Evolutionary conservation across 257 asterid genomes (phyloP).

Genomic region (Handroanthus guayacan): DNA sequence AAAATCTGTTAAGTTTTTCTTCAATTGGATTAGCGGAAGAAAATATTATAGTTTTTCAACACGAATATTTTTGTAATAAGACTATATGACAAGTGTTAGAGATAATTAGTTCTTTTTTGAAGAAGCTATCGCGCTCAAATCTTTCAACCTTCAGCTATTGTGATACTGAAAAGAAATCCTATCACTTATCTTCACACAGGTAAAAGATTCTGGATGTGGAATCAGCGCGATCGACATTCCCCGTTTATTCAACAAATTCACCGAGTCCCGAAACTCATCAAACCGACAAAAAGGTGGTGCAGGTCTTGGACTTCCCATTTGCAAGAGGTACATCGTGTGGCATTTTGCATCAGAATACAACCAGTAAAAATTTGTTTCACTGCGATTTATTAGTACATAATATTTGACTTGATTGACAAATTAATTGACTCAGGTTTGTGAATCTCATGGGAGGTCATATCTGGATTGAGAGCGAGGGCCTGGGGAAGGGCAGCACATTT

Average conservation of each 20-base stretch:
- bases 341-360: background rate
- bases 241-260: conserved; percentile 62
- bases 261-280: conserved; percentile 44
- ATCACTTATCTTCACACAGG: conserved; percentile 39
- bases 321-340: conserved; percentile 56
- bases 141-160: background rate
- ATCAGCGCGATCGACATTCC: conserved; percentile 63
- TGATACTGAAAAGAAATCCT: background rate
- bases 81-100: too few species aligned
- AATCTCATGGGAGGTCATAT: conserved; percentile 73
- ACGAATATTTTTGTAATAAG: too few species aligned
- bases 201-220: conserved; percentile 76
- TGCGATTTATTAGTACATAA: background rate
- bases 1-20: too few species aligned
- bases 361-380: background rate
- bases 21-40: too few species aligned
- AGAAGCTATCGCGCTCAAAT: background rate
- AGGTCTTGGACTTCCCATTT: conserved; percentile 79
- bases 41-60: too few species aligned
- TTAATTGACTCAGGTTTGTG: conserved; percentile 51
- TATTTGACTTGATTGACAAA: background rate
- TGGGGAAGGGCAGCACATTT: conserved; percentile 63
- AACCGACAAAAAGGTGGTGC: conserved; percentile 47
- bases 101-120: too few species aligned
- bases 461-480: conserved; percentile 73